Evolutionary conservation across 306 rosid species (phyloP).

Genomic region (Ormosia emarginata): DNA sequence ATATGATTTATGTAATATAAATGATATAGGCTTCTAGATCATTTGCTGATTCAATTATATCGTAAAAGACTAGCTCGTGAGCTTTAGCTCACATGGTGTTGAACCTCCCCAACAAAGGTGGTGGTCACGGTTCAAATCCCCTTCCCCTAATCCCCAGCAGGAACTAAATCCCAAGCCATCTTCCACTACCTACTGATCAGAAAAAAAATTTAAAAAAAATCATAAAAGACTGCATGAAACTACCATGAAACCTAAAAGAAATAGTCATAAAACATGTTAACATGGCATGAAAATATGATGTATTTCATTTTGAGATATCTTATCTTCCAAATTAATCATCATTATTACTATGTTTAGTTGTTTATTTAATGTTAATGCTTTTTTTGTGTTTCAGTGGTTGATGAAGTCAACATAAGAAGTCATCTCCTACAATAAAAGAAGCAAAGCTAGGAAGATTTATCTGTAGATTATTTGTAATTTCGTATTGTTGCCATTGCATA

Average conservation of each 20-base stretch:
- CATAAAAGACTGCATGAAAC: too few species aligned
- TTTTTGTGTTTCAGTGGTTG: slow-evolving; percentile 24
- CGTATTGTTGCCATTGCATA: background rate
- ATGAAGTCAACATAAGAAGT: slow-evolving; percentile 9
- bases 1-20: background rate
- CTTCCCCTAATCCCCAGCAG: too few species aligned
- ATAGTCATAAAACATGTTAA: background rate
- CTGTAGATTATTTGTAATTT: background rate
- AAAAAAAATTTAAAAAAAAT: too few species aligned
- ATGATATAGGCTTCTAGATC: background rate
- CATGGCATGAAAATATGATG: background rate
- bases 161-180: too few species aligned
- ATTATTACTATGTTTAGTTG: background rate
- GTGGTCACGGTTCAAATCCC: too few species aligned
- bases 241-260: background rate
- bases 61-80: background rate
- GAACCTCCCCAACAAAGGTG: too few species aligned
- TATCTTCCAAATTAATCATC: background rate
- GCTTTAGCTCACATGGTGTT: too few species aligned
- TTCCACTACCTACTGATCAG: too few species aligned
- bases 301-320: background rate
- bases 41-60: background rate
- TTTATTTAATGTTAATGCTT: background rate
- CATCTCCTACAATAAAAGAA: slow-evolving; percentile 31
- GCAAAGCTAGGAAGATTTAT: slow-evolving; percentile 14